Percentiles rank a stretch among this genome's conserved stretches.
These are phyloP conservation scores for Ascosphaera apis DNA, from an alignment of 2,329 filamentous ascomycete species.

Conservation along the genomic window DNA sequence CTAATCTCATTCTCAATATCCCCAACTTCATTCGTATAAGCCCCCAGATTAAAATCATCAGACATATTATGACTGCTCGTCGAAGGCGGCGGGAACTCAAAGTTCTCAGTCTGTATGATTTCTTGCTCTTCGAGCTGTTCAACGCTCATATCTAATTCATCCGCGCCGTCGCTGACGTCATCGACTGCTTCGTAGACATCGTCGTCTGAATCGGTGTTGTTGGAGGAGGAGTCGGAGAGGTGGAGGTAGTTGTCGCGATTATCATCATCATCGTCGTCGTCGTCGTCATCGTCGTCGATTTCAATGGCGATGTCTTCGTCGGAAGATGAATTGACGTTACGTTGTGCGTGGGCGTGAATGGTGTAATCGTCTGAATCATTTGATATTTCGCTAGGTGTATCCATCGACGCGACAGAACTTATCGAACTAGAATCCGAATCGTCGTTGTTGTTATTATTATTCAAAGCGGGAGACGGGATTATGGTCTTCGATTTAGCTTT, in stretches of 20 bases:
- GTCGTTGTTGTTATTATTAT: no score
- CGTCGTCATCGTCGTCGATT: conserved; percentile 2
- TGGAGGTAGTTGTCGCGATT: conserved; percentile 6
- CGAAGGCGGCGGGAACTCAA: conserved; percentile 3
- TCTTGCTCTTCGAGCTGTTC: conserved; percentile 56
- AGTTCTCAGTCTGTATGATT: conserved; percentile 30
- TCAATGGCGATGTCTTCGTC: no score
- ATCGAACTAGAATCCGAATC: not conserved
- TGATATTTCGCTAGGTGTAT: not conserved
- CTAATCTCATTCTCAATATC: conserved; percentile 18
- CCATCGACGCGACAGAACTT: not conserved
- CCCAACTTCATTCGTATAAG: not conserved
- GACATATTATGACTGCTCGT: no score
- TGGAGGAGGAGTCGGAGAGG: conserved; percentile 3
- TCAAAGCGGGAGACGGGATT: no score
- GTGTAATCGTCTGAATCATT: no score
- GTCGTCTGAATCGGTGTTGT: conserved; percentile 10
- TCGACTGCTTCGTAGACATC: conserved; percentile 55
- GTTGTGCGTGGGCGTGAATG: not conserved
- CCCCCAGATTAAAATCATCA: not conserved
- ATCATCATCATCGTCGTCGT: conserved; percentile 2
- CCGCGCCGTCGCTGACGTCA: conserved; percentile 56
- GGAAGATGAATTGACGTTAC: no score
- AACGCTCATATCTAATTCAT: conserved; percentile 51
- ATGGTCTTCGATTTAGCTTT: no score